A percentile compares a stretch with the other conserved stretches of the same genome.
These are phyloP conservation scores for Pyrenophora graminea DNA, from an alignment of 2,329 filamentous ascomycete genomes.

Conservation along the genomic window DNA sequence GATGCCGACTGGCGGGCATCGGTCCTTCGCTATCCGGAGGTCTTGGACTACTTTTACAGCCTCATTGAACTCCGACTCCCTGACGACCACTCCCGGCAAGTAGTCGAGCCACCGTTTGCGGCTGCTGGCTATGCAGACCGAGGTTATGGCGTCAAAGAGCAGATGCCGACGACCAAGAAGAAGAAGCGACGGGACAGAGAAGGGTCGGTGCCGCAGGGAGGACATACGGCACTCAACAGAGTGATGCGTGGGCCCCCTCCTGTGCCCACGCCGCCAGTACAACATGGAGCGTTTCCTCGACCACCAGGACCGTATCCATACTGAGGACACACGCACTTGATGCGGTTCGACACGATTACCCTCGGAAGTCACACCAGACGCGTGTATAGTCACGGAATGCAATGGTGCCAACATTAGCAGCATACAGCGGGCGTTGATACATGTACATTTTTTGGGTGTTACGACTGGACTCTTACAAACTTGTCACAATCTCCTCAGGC, in stretches of 20 bases:
- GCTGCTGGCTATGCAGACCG: conserved; percentile 44
- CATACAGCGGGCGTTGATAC: too few species aligned
- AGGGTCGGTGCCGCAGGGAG: conserved; percentile 26
- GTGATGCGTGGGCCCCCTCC: conserved; percentile 38
- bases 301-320: conserved; percentile 32
- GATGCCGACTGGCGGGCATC: conserved; percentile 78
- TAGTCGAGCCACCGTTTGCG: conserved; percentile 47
- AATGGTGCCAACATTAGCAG: background rate
- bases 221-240: conserved; percentile 25
- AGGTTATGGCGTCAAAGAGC: conserved; percentile 40
- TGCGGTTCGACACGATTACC: background rate
- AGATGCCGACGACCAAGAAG: conserved; percentile 22
- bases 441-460: background rate
- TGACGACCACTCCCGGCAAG: conserved; percentile 52
- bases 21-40: conserved; percentile 75
- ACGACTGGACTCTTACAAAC: background rate
- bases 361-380: background rate
- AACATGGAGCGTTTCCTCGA: conserved; percentile 32
- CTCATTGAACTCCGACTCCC: conserved; percentile 70
- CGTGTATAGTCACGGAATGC: background rate
- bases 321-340: conserved; percentile 1
- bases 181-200: conserved; percentile 41
- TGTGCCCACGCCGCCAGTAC: conserved; percentile 43
- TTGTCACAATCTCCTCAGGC: too few species aligned
- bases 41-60: conserved; percentile 79